Conservation (phyloP, 139 green algal species). For the Coccomyxa sp. region DNA sequence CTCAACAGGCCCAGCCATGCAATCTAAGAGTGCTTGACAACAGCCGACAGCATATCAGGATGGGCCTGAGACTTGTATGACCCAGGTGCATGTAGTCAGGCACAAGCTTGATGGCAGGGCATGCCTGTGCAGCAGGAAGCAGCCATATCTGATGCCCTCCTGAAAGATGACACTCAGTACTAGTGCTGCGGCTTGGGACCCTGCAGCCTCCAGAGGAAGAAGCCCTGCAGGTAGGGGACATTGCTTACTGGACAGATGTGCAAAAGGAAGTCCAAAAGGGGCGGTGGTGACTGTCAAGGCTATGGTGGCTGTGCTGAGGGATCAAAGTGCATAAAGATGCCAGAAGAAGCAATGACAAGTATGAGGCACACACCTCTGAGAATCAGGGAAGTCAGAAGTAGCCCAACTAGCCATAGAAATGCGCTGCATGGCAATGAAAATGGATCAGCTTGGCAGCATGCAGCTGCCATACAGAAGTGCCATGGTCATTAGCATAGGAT, state of each 20-base stretch:
- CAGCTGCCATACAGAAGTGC: not conserved
- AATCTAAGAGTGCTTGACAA: not conserved
- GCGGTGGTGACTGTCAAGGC: not conserved
- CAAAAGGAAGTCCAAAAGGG: too few species aligned
- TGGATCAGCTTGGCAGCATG: not conserved
- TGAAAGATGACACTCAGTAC: slow-evolving; percentile 39
- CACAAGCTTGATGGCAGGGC: not conserved
- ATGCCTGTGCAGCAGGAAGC: slow-evolving; percentile 35
- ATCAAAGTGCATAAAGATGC: not conserved
- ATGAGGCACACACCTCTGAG: slow-evolving; percentile 21
- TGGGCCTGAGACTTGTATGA: too few species aligned
- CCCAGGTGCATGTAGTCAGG: not conserved
- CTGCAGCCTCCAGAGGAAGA: slow-evolving; percentile 21
- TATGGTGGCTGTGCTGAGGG: not conserved
- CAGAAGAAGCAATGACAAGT: not conserved
- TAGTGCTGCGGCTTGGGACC: slow-evolving; percentile 14
- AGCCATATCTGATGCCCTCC: slow-evolving; percentile 22
- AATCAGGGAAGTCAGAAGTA: slow-evolving; percentile 32
- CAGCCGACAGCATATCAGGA: not conserved
- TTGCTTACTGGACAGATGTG: not conserved
- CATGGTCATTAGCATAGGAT: not conserved
- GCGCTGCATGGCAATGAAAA: slow-evolving; percentile 18
- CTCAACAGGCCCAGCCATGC: not conserved
- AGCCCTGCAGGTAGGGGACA: slow-evolving; percentile 21
- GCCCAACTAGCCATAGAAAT: slow-evolving; percentile 39